phyloP scores from a whole-genome alignment of 1,284 basidiomycete genomes.

The Cystobasidiaceae sp. region DNA sequence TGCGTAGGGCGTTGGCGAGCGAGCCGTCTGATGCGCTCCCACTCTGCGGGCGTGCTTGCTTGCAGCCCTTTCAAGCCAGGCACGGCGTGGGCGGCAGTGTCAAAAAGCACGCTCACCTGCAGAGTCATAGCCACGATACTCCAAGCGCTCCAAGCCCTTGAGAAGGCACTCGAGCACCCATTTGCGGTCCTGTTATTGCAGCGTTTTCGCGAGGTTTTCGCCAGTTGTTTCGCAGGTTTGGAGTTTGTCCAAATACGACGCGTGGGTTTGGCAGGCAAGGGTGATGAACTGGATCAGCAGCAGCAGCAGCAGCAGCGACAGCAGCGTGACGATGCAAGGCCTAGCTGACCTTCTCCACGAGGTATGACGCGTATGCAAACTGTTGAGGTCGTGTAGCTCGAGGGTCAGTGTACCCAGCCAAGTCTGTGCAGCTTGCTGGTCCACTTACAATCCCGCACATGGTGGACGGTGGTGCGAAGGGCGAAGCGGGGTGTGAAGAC shows the following conservation, averaged over 20 bases:
- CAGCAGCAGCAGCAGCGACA: not conserved
- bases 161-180: slow-evolving; percentile 87
- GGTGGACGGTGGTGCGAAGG: not conserved
- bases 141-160: slow-evolving; percentile 87
- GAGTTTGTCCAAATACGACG: not conserved
- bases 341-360: slow-evolving; percentile 73
- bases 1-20: too few relatives aligned
- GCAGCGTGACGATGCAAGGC: not conserved
- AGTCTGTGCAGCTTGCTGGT: not conserved
- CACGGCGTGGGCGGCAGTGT: not conserved
- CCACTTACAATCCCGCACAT: slow-evolving; percentile 25
- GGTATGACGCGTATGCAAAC: slow-evolving; percentile 87
- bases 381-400: not conserved
- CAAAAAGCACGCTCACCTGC: slow-evolving; percentile 54
- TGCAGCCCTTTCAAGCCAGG: not conserved
- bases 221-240: not conserved
- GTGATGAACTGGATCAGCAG: not conserved
- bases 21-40: not conserved
- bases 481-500: not conserved
- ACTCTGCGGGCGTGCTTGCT: not conserved
- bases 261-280: not conserved
- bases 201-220: not conserved
- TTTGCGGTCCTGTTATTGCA: slow-evolving; percentile 67
- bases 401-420: not conserved
- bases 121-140: slow-evolving; percentile 95